These are phyloP conservation scores for Beauveria medogensis DNA, from an alignment of 2,329 filamentous ascomycete genomes.

Conservation along the genomic window DNA sequence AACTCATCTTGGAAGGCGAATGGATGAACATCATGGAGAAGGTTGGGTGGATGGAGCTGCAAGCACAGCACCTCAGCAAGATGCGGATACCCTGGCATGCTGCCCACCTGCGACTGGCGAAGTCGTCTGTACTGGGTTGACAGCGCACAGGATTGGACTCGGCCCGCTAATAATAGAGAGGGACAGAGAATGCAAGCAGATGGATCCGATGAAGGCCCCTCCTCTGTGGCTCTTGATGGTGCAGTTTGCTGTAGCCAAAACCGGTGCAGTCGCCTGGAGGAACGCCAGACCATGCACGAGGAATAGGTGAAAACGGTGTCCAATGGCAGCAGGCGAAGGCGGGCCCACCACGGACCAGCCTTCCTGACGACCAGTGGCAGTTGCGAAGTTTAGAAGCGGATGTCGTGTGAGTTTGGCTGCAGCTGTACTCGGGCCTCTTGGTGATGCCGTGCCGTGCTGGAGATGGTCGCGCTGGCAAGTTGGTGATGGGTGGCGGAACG, in stretches of 20 bases:
- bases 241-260: neutral
- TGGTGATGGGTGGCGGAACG: neutral
- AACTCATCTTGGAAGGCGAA: neutral
- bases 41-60: neutral
- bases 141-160: neutral
- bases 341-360: neutral
- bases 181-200: neutral
- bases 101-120: neutral
- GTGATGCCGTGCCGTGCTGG: neutral
- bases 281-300: neutral
- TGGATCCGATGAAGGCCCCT: neutral
- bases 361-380: neutral
- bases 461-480: neutral
- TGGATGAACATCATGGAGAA: neutral
- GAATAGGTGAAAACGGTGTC: conserved; percentile 12
- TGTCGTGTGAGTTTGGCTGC: no score
- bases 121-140: neutral
- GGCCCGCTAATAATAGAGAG: neutral
- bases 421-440: neutral
- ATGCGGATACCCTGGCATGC: neutral
- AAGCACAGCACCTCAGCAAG: neutral
- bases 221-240: neutral
- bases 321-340: neutral
- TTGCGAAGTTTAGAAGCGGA: neutral
- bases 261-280: neutral